Percentiles rank a stretch among this genome's conserved stretches.
These are phyloP conservation scores for Brassica balearica DNA, from an alignment of 441 rosid genomes.

Conservation along the genomic window DNA sequence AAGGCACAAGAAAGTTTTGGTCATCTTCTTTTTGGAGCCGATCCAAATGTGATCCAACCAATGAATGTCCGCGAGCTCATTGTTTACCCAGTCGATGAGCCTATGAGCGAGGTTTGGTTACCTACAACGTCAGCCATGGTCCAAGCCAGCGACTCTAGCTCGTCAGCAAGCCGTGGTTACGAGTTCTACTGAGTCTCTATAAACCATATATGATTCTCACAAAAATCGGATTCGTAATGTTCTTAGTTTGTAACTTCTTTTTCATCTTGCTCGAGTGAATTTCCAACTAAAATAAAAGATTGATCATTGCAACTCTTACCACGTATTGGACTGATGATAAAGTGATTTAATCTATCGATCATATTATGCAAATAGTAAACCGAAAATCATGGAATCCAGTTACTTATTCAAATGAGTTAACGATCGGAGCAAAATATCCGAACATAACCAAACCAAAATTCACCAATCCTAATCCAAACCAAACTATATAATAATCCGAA, in stretches of 20 bases:
- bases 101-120: conserved; percentile 38
- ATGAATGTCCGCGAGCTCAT: conserved; percentile 43
- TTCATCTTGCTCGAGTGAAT: background rate
- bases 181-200: conserved; percentile 22
- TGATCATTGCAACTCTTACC: too few species aligned
- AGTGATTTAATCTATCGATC: too few species aligned
- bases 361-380: too few species aligned
- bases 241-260: background rate
- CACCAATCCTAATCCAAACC: background rate
- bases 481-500: background rate
- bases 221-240: background rate
- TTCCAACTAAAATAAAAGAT: background rate
- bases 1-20: conserved; percentile 38
- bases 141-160: conserved; percentile 22
- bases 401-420: background rate
- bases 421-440: background rate
- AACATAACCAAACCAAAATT: background rate
- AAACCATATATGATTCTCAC: background rate
- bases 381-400: background rate
- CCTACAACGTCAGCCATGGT: conserved; percentile 22
- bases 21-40: conserved; percentile 43
- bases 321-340: too few species aligned
- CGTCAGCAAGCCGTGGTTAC: conserved; percentile 18
- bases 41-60: conserved; percentile 35
- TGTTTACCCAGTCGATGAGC: conserved; percentile 32